Percentiles rank a stretch among this genome's conserved stretches.
These are phyloP conservation scores for Astraeus odoratus DNA, from an alignment of 768 basidiomycete species.

Conservation along the genomic window DNA sequence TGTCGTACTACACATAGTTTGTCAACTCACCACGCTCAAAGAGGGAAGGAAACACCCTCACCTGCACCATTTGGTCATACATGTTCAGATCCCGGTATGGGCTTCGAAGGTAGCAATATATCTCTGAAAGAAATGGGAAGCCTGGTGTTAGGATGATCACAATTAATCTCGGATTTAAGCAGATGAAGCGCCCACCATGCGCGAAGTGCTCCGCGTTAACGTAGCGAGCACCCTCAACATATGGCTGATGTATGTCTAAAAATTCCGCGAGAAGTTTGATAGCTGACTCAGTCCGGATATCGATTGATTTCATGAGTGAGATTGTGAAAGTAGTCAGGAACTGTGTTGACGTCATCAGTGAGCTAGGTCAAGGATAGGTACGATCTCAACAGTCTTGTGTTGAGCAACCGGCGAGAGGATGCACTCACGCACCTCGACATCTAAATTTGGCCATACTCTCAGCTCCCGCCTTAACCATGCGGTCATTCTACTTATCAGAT, in stretches of 20 bases:
- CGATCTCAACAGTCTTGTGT: too few species aligned
- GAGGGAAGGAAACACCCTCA: slow-evolving; percentile 19
- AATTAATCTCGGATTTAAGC: not conserved
- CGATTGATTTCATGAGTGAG: slow-evolving; percentile 87
- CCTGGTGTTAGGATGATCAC: not conserved
- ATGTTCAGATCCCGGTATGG: slow-evolving; percentile 78
- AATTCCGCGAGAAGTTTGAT: slow-evolving; percentile 83
- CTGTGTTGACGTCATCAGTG: slow-evolving; percentile 32
- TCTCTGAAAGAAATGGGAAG: slow-evolving; percentile 42
- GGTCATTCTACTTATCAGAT: slow-evolving; percentile 69
- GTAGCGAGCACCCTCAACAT: slow-evolving; percentile 48
- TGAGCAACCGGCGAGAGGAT: slow-evolving; percentile 3
- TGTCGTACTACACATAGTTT: slow-evolving; percentile 47
- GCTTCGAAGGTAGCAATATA: slow-evolving; percentile 84
- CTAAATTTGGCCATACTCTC: slow-evolving; percentile 81
- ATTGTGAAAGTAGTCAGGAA: slow-evolving; percentile 86
- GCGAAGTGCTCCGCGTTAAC: slow-evolving; percentile 89
- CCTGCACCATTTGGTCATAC: slow-evolving; percentile 82
- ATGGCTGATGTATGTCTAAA: slow-evolving; percentile 68
- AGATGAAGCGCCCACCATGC: slow-evolving; percentile 74
- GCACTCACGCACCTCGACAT: slow-evolving; percentile 64
- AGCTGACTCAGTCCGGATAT: slow-evolving; percentile 86
- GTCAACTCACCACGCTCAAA: slow-evolving; percentile 6
- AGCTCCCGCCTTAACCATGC: slow-evolving; percentile 81
- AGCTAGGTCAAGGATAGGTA: too few species aligned